Evolutionary conservation across 2,329 filamentous ascomycete species (phyloP), one percentile per base, ranked within the genome.

Genomic region (Trichoderma lentiforme): DNA sequence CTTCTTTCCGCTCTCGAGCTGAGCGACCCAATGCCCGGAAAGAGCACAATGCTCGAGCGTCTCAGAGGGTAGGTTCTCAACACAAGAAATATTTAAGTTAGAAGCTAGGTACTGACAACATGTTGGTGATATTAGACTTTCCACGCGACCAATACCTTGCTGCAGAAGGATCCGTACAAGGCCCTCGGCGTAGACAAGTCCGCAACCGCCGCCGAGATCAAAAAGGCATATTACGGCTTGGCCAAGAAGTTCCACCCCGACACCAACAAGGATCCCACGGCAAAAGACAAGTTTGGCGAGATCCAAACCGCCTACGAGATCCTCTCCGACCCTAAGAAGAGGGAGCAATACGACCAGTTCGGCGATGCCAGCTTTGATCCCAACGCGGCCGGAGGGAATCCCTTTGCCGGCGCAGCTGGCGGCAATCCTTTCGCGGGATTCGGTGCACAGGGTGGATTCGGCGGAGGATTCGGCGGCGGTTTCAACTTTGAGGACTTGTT

Each of bases 211-310:
- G 86, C 90, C 73, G 95, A 98, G 43, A 98, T 99, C 81, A 99
- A 99, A 81, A 98, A 98, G 82, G 95, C 96, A 3, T 99, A 99
- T 85, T 99, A 99, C 80, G 93, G 95, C 65, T 86, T 98, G 72
- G 96, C 96, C 24, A 99, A 99, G 83, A 99, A 98, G 80, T 99
- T 90, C 80, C 96, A 99, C 78, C 96, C 96, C 9, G 96, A 99
- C 81, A 98, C 96, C 43, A 99, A 98, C 86, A 98, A 98, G 82
- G 96, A 98, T 76, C 82, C 93, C 3, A 88, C 86, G n/a, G 95
- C 96, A 43, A 98, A 98, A 81, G 96, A 98, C 77, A 95, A 93
- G 78, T 99, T 99, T 78, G 89, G 91, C 74, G 95, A 98, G 76
- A 93, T 97, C 70, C 96, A 99, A 82, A 89, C 92, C 36, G 94